Conservation (phyloP, 2,329 filamentous ascomycete species). For the Elsinoe ampelina region DNA sequence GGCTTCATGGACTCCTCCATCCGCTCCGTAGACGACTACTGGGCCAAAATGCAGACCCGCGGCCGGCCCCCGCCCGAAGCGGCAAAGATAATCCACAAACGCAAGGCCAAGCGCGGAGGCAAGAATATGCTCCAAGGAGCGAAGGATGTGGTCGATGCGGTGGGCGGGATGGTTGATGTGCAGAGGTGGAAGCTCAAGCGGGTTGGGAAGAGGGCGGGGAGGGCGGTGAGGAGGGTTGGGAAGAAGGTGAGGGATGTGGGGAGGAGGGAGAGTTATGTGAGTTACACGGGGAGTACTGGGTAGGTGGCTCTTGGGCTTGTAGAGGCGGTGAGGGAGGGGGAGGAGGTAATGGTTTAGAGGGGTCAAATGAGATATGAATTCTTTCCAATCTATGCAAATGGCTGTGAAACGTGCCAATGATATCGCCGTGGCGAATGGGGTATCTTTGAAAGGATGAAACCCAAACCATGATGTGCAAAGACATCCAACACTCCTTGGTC, state of each 20-base stretch:
- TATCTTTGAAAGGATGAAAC: neutral
- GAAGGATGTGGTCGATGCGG: constrained; percentile 2
- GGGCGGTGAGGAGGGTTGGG: neutral
- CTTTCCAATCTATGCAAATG: neutral
- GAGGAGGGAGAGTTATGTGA: constrained; percentile 9
- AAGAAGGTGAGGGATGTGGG: neutral
- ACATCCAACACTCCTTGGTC: too few species aligned
- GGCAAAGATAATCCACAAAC: neutral
- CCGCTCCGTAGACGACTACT: neutral
- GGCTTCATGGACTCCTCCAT: constrained; percentile 9
- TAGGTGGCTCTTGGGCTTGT: neutral
- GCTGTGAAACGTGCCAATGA: neutral
- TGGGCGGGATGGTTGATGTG: constrained; percentile 5
- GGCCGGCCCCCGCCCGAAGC: neutral
- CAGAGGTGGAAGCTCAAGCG: constrained; percentile 1
- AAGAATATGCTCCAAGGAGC: neutral
- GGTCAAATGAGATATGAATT: constrained; percentile 7
- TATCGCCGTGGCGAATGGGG: constrained; percentile 3
- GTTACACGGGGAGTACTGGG: neutral
- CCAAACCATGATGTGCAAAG: neutral
- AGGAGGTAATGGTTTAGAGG: too few species aligned
- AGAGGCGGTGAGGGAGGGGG: too few species aligned
- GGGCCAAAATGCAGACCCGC: constrained; percentile 1
- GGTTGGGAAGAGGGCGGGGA: neutral
- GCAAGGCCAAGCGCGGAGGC: constrained; percentile 1